A percentile compares a stretch with the other conserved stretches of the same genome.
These are phyloP conservation scores for Gaeumannomyces tritici DNA, from an alignment of 2,329 filamentous ascomycete genomes.

Conservation along the genomic window DNA sequence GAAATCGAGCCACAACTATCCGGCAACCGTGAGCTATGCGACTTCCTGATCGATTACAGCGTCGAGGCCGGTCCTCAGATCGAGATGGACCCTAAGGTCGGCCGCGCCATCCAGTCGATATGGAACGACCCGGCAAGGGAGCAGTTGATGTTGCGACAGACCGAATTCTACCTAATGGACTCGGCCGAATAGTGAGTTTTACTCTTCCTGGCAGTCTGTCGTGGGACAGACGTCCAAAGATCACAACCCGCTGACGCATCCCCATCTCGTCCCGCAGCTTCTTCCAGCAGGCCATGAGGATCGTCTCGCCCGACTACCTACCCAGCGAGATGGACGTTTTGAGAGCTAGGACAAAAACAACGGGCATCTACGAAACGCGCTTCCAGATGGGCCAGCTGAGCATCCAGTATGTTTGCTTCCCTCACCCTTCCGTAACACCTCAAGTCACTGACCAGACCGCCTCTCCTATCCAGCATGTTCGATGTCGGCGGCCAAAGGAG, in stretches of 20 bases:
- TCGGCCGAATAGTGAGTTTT: constrained; percentile 86
- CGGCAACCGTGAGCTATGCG: constrained; percentile 62
- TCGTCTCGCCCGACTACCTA: constrained; percentile 76
- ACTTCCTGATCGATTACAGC: constrained; percentile 78
- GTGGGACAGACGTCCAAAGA: too few relatives aligned
- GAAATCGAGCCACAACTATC: constrained; percentile 67
- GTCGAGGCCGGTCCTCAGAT: constrained; percentile 86
- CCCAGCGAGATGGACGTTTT: constrained; percentile 93
- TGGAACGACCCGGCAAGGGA: constrained; percentile 85
- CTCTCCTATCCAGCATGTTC: constrained; percentile 67
- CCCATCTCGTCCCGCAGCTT: constrained; percentile 50
- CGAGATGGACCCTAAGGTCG: constrained; percentile 70
- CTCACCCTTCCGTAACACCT: neutral
- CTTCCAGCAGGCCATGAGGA: constrained; percentile 84
- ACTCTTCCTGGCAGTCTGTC: too few relatives aligned
- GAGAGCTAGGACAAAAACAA: constrained; percentile 93
- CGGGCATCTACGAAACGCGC: constrained; percentile 96
- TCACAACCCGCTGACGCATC: too few relatives aligned
- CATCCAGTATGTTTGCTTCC: constrained; percentile 73
- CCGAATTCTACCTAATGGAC: constrained; percentile 99
- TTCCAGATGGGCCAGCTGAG: constrained; percentile 98
- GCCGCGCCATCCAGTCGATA: constrained; percentile 71
- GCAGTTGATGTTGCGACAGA: constrained; percentile 82
- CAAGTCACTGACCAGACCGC: neutral
- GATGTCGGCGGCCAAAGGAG: constrained; percentile 95